A percentile compares a stretch with the other conserved stretches of the same genome.
Conservation (phyloP, 2,329 filamentous ascomycete genomes). For the Colletotrichum sansevieriae region DNA sequence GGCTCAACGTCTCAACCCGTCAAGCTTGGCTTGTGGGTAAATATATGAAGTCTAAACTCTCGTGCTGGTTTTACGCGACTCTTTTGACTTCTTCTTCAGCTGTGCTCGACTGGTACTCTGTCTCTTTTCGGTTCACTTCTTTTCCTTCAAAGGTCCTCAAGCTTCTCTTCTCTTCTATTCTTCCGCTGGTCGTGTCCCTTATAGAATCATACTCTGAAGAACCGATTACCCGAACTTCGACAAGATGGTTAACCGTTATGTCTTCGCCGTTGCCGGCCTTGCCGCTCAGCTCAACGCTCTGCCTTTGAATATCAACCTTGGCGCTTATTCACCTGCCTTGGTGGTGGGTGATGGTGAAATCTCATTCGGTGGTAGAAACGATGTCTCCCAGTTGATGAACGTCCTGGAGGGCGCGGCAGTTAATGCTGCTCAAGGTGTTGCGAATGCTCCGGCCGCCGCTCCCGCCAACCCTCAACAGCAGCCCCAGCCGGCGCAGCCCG, state of each 20-base stretch:
- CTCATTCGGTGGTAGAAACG: slow-evolving; percentile 59
- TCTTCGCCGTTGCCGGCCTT: slow-evolving; percentile 48
- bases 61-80: slow-evolving; percentile 9
- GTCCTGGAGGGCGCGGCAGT: slow-evolving; percentile 61
- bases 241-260: slow-evolving; percentile 45
- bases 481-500: slow-evolving; percentile 39
- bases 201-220: slow-evolving; percentile 27
- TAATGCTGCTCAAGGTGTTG: slow-evolving; percentile 51
- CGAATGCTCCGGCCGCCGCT: slow-evolving; percentile 48
- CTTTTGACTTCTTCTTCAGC: slow-evolving; percentile 28
- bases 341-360: slow-evolving; percentile 59
- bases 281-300: slow-evolving; percentile 47
- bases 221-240: slow-evolving; percentile 26
- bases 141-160: not conserved
- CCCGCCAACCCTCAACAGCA: slow-evolving; percentile 44
- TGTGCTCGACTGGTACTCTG: slow-evolving; percentile 40
- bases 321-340: slow-evolving; percentile 52
- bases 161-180: slow-evolving; percentile 28
- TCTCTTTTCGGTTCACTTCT: slow-evolving; percentile 30
- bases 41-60: slow-evolving; percentile 40
- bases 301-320: slow-evolving; percentile 53
- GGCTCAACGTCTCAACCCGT: slow-evolving; percentile 25
- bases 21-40: slow-evolving; percentile 36
- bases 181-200: slow-evolving; percentile 40
- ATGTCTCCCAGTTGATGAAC: slow-evolving; percentile 60